Conservation (phyloP, 805 yeast genomes). For the Ogataea kodamae region DNA sequence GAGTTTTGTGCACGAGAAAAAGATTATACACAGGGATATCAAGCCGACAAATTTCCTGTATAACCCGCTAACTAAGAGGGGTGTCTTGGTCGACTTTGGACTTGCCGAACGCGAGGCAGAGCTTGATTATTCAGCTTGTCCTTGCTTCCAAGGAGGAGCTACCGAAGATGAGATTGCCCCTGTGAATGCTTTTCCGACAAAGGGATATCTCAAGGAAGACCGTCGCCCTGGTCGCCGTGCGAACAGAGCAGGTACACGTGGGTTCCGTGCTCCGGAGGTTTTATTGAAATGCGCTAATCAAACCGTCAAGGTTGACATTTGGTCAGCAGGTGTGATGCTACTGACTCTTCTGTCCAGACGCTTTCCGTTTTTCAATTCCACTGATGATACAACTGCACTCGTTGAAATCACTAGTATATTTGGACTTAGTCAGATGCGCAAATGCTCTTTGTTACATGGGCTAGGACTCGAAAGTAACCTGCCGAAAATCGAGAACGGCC, state of each 20-base stretch:
- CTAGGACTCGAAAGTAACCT: conserved; percentile 72
- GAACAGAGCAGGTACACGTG: conserved; percentile 95
- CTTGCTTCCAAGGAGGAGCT: conserved; percentile 48
- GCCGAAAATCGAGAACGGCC: conserved; percentile 44
- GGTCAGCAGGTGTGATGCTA: conserved; percentile 91
- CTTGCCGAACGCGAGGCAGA: conserved; percentile 66
- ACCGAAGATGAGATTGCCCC: conserved; percentile 29
- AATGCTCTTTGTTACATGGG: conserved; percentile 83
- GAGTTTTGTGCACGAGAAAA: conserved; percentile 69
- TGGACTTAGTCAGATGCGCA: conserved; percentile 69
- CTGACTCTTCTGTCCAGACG: conserved; percentile 72
- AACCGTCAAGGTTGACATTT: conserved; percentile 75
- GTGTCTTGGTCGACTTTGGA: conserved; percentile 90
- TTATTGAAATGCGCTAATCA: conserved; percentile 82
- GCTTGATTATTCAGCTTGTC: conserved; percentile 42
- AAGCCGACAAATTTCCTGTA: conserved; percentile 74
- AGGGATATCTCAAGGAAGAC: conserved; percentile 85
- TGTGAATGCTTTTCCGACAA: conserved; percentile 37
- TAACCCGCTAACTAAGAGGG: conserved; percentile 61
- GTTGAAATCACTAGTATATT: conserved; percentile 79
- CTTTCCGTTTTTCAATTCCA: conserved; percentile 91
- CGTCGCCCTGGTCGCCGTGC: conserved; percentile 87
- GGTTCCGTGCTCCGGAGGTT: conserved; percentile 93
- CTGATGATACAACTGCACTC: conserved; percentile 89
- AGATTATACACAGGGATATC: conserved; percentile 88